Evolutionary conservation across 163 green algal genomes (phyloP), one percentile per base, ranked within the genome.

Genomic region (Chlamydomonas reinhardtii): DNA sequence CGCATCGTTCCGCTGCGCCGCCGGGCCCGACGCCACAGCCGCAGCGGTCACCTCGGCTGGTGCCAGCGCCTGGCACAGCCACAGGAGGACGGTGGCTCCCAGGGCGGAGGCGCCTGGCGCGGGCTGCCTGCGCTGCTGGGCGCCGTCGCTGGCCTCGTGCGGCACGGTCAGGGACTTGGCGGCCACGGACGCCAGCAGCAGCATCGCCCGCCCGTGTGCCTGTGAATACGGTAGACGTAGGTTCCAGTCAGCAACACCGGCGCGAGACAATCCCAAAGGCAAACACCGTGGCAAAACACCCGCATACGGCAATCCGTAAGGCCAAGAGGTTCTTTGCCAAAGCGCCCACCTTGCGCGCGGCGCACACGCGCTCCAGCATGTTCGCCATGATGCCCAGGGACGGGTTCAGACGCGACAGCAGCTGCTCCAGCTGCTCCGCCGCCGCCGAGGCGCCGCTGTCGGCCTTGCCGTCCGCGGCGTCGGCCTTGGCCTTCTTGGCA

Each of bases 341-440:
- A 11, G 2, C 19, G 4, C 80, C 2, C 19, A 86, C 80, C 80
- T 86, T 78, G 2, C 56, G 69, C 15, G 80, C 80, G 0, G 31
- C 37, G 35, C 80, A 80, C 16, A 86, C 80, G 24, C 80, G 80
- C 52, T 74, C 70, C 34, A 86, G 35, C 27, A 86, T 35, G 56
- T 25, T 35, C 6, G 80, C 80, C 69, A 86, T 14, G 1, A 29
- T 29, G 56, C 70, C 80, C 35, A 73, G 34, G 19, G 66, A 70
- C 4, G 54, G 80, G 34, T 29, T 61, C 56, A 73, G 70, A 56
- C 56, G 54, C 32, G 34, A 43, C 22, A 86, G 80, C 69, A 86
- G 25, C 27, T 86, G 70, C 34, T 29, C 24, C 25, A 86, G 48
- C 48, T 15, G 24, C 37, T 19, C 43, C 14, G 25, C 25, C 31